A percentile compares a stretch with the other conserved stretches of the same genome.
phyloP scores from a whole-genome alignment of 2,329 filamentous ascomycete genomes.

The Macrophomina phaseolina region DNA sequence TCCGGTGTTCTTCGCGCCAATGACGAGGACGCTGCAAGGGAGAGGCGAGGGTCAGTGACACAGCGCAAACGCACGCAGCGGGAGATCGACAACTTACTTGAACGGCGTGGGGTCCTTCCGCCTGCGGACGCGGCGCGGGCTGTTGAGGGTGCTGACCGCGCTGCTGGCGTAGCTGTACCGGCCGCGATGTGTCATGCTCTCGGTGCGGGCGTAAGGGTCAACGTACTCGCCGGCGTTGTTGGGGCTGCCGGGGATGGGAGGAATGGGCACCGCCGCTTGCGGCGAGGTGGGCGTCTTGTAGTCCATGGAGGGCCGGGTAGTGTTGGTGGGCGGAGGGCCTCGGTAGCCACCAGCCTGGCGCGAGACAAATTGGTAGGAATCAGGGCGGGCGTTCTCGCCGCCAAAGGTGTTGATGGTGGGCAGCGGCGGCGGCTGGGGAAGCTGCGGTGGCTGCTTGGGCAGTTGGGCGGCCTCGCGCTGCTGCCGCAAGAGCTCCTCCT shows the following conservation, averaged over 20 bases:
- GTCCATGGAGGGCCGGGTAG: conserved; percentile 45
- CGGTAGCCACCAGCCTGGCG: conserved; percentile 53
- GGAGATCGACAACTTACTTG: conserved; percentile 72
- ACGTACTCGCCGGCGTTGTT: conserved; percentile 53
- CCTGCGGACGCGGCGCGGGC: conserved; percentile 86
- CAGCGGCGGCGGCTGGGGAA: conserved; percentile 56
- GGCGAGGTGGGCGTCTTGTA: conserved; percentile 39
- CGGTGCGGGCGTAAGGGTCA: conserved; percentile 81
- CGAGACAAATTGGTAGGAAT: conserved; percentile 67
- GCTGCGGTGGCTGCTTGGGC: conserved; percentile 64
- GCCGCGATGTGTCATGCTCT: conserved; percentile 96
- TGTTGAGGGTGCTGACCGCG: conserved; percentile 89
- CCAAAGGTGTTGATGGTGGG: conserved; percentile 63
- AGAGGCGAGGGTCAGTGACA: conserved; percentile 29
- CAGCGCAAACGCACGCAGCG: neutral
- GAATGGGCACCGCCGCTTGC: conserved; percentile 41
- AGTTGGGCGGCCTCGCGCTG: conserved; percentile 62
- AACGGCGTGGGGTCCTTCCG: conserved; percentile 97
- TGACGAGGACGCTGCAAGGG: conserved; percentile 75
- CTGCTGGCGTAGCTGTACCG: conserved; percentile 96
- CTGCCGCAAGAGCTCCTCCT: conserved; percentile 60
- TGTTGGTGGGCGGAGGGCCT: conserved; percentile 26
- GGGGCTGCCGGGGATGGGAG: conserved; percentile 24
- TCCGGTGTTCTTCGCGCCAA: conserved; percentile 85
- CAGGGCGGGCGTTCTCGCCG: conserved; percentile 66